Conservation (phyloP, 2,329 filamentous ascomycete genomes). For the Sclerotinia glacialis region DNA sequence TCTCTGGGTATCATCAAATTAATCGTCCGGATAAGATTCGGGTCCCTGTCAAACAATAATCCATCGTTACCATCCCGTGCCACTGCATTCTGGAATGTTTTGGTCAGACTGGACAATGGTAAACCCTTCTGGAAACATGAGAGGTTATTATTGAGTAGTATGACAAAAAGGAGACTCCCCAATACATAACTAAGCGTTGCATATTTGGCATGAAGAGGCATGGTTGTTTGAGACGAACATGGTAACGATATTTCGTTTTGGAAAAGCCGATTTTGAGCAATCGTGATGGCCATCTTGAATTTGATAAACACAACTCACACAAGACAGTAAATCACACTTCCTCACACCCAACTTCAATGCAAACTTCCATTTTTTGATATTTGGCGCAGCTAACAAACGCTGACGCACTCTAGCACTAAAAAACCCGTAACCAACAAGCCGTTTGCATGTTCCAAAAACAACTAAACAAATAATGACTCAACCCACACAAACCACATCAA, state of each 20-base stretch:
- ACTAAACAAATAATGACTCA: not conserved
- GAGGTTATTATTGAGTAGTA: not conserved
- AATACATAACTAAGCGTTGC: not conserved
- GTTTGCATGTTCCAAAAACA: accelerated
- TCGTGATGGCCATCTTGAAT: not conserved
- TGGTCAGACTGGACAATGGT: not conserved
- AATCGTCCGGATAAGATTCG: not conserved
- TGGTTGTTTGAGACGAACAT: not conserved
- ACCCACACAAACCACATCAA: not conserved
- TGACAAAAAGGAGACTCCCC: not conserved
- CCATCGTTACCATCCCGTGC: not conserved
- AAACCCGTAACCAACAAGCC: not conserved
- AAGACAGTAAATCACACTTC: not conserved
- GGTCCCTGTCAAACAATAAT: not conserved
- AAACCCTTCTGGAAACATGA: not conserved
- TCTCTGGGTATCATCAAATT: not conserved
- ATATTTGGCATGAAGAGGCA: not conserved
- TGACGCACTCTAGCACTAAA: not conserved
- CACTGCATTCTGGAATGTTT: not conserved
- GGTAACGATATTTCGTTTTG: not conserved
- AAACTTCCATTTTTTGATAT: no score
- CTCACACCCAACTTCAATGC: not conserved
- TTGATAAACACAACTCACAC: no score
- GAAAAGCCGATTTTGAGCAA: not conserved
- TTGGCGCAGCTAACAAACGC: no score